Conservation (phyloP, 1,284 basidiomycete species). For the Entoloma clypeatum region DNA sequence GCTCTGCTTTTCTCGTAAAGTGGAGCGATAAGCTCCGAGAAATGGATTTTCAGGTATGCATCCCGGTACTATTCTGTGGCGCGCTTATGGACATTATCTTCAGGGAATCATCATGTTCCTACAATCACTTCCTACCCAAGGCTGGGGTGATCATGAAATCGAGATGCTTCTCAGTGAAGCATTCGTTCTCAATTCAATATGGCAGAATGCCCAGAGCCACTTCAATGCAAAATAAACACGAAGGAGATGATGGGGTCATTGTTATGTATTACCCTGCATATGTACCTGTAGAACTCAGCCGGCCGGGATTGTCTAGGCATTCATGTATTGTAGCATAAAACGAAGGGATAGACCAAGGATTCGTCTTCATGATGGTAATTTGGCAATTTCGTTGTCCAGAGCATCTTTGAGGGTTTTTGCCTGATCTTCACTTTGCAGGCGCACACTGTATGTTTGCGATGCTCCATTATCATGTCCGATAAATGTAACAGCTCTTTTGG, state of each 20-base stretch:
- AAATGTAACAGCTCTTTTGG: constrained; percentile 55
- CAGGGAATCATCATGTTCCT: constrained; percentile 99
- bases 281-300: constrained; percentile 12
- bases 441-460: constrained; percentile 58
- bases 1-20: constrained; percentile 88
- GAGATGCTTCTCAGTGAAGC: constrained; percentile 95
- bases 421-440: constrained; percentile 59
- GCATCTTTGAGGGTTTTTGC: constrained; percentile 57
- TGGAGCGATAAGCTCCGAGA: constrained; percentile 88
- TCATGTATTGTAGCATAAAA: too few species aligned
- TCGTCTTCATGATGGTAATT: constrained; percentile 44
- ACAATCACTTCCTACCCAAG: constrained; percentile 92
- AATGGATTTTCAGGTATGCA: constrained; percentile 92
- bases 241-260: neutral
- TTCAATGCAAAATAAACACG: constrained; percentile 51
- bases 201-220: constrained; percentile 94
- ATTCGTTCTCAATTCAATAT: constrained; percentile 90
- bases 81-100: constrained; percentile 8
- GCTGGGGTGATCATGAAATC: constrained; percentile 94
- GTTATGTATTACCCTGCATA: constrained; percentile 4
- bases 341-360: too few species aligned
- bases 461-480: constrained; percentile 64
- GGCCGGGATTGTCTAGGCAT: too few species aligned
- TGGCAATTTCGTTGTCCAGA: constrained; percentile 60
- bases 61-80: neutral